Conservation (phyloP, 73 alveolate genomes). For the Uronychia setigera region DNA sequence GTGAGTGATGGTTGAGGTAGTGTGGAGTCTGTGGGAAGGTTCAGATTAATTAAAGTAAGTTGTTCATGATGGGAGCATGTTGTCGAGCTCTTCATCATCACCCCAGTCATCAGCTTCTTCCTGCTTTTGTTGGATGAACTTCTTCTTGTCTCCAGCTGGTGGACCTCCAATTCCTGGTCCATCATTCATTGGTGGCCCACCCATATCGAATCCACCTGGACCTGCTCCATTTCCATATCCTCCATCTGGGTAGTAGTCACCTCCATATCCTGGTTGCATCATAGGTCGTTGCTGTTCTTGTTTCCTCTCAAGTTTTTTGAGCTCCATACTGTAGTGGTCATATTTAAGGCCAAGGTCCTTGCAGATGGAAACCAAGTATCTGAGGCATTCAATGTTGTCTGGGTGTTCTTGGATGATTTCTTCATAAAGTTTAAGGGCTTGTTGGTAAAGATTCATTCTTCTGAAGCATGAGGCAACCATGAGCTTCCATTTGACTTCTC, state of each 20-base stretch:
- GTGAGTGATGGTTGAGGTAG: too few relatives aligned
- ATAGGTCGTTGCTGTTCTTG: slow-evolving; percentile 42
- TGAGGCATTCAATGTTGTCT: slow-evolving; percentile 91
- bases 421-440: slow-evolving; percentile 76
- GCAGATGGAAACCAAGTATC: slow-evolving; percentile 62
- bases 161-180: slow-evolving; percentile 14
- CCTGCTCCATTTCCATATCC: neutral
- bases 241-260: neutral
- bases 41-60: neutral
- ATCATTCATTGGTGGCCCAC: neutral
- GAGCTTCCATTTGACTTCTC: slow-evolving; percentile 95
- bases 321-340: slow-evolving; percentile 52
- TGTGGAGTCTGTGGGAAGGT: too few relatives aligned
- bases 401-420: slow-evolving; percentile 89
- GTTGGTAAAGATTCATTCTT: slow-evolving; percentile 74
- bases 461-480: slow-evolving; percentile 98
- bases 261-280: slow-evolving; percentile 32
- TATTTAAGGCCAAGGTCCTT: slow-evolving; percentile 70
- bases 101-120: slow-evolving; percentile 71
- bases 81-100: slow-evolving; percentile 46
- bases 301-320: slow-evolving; percentile 53
- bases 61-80: slow-evolving; percentile 8
- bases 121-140: slow-evolving; percentile 18
- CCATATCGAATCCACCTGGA: slow-evolving; percentile 23
- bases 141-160: slow-evolving; percentile 25